Evolutionary conservation across 352 stramenopile species (phyloP).

Genomic region (Phytopythium montanum): DNA sequence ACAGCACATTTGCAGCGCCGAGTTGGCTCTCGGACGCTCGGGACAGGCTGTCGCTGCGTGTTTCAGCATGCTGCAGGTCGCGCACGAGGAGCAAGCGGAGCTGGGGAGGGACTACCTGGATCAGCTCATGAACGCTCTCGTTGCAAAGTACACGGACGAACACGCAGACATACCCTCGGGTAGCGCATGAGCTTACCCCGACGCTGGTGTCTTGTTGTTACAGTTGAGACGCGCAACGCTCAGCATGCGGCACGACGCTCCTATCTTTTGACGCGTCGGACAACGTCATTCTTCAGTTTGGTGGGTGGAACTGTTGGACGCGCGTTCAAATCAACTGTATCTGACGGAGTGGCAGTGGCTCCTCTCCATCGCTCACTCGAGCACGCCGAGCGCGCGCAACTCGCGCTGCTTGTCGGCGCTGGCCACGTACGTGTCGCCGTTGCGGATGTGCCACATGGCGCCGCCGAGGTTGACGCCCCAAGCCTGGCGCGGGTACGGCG

Average conservation of each 20-base stretch:
- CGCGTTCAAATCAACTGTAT: not conserved
- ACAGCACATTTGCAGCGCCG: conserved; percentile 47
- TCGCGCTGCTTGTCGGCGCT: conserved; percentile 61
- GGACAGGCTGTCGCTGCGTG: conserved; percentile 53
- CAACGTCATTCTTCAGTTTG: too few species aligned
- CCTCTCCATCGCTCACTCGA: conserved; percentile 19
- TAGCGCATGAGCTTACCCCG: too few species aligned
- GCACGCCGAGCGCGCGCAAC: conserved; percentile 49
- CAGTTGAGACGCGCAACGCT: too few species aligned
- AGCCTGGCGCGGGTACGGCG: conserved; percentile 45
- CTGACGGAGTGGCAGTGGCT: too few species aligned
- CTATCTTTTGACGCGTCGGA: too few species aligned
- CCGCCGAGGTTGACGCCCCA: conserved; percentile 78
- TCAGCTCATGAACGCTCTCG: conserved; percentile 40
- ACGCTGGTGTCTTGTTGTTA: too few species aligned
- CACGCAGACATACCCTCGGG: too few species aligned
- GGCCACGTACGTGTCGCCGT: conserved; percentile 73
- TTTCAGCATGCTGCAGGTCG: conserved; percentile 58
- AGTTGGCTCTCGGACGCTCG: conserved; percentile 48
- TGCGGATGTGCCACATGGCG: conserved; percentile 82
- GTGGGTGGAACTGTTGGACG: not conserved
- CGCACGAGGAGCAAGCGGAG: conserved; percentile 40
- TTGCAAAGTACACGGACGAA: conserved; percentile 13
- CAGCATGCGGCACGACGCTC: too few species aligned
- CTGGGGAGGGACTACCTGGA: conserved; percentile 46